Evolutionary conservation across 768 basidiomycete species (phyloP).

Genomic region (Xerocomellus intermedius): DNA sequence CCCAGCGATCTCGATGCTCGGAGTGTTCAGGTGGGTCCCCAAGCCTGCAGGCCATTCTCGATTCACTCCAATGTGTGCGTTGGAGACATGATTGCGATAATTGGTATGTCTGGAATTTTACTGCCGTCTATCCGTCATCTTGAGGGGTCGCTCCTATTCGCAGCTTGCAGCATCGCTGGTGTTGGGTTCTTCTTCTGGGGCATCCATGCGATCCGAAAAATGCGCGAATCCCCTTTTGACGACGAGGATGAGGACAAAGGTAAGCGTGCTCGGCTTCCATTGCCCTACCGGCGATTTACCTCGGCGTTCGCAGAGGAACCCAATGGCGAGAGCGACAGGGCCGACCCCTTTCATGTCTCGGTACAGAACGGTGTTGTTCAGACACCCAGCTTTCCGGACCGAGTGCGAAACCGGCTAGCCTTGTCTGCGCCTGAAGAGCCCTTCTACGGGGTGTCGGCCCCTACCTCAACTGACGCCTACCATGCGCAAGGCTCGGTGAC

Average conservation of each 20-base stretch:
- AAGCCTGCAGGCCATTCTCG: conserved; percentile 11
- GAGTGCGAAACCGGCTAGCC: conserved; percentile 9
- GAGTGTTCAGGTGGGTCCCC: neutral
- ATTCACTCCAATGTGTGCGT: conserved; percentile 17
- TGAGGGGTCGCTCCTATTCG: neutral
- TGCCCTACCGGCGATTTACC: neutral
- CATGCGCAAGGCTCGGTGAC: neutral
- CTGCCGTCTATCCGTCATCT: neutral
- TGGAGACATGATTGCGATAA: conserved; percentile 23
- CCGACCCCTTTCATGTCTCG: conserved; percentile 3
- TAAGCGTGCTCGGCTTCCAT: neutral
- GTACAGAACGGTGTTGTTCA: neutral
- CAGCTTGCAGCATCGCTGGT: conserved; percentile 18
- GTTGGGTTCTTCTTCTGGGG: conserved; percentile 22
- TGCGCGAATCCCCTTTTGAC: conserved; percentile 12
- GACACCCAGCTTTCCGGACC: conserved; percentile 5
- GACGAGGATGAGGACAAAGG: neutral
- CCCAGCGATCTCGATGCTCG: neutral
- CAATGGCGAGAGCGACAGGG: neutral
- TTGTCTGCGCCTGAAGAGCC: conserved; percentile 1
- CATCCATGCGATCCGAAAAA: conserved; percentile 23
- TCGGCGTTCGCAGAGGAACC: neutral
- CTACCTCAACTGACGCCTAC: neutral
- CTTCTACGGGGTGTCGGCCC: neutral
- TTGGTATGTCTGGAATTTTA: conserved; percentile 15